These are phyloP conservation scores for Bruguiera gymnorhiza DNA, from an alignment of 345 rosid genomes.

Conservation along the genomic window DNA sequence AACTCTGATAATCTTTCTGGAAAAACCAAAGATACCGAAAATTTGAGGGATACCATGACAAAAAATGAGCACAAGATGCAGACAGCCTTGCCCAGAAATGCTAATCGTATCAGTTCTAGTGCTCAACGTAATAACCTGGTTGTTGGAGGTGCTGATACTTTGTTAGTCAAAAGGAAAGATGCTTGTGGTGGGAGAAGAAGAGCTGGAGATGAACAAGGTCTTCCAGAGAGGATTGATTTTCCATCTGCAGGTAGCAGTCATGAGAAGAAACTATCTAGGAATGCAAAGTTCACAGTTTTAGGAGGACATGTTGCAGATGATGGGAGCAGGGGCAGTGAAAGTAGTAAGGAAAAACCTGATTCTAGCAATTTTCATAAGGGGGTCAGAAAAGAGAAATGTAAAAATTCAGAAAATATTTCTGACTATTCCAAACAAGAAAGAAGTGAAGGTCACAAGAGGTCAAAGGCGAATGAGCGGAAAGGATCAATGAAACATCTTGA, in stretches of 20 bases:
- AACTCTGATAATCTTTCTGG: conserved; percentile 25
- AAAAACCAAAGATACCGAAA: conserved; percentile 24
- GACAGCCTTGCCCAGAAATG: conserved; percentile 19
- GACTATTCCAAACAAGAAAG: conserved; percentile 21
- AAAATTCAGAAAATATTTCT: conserved; percentile 9
- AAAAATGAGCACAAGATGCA: conserved; percentile 29
- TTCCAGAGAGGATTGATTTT: conserved; percentile 22
- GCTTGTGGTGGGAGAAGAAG: conserved; percentile 29
- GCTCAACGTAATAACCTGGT: conserved; percentile 8
- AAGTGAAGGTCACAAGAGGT: conserved; percentile 16
- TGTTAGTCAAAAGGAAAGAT: conserved; percentile 28
- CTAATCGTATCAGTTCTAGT: conserved; percentile 13
- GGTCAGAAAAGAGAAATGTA: conserved; percentile 22
- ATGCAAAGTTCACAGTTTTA: conserved; percentile 15
- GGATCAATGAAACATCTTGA: conserved; percentile 37
- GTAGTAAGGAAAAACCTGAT: conserved; percentile 22
- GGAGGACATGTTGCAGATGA: conserved; percentile 18
- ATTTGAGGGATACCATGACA: conserved; percentile 18
- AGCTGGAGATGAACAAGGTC: conserved; percentile 26
- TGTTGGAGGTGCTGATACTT: conserved; percentile 24
- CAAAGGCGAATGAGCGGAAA: conserved; percentile 22
- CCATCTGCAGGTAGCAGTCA: conserved; percentile 33
- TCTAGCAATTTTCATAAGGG: conserved; percentile 16
- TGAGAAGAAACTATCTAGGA: conserved; percentile 28
- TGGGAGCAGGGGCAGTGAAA: conserved; percentile 31